Conservation (phyloP, 2,329 filamentous ascomycete genomes). For the Nothophaeocryptopus gaeumannii region DNA sequence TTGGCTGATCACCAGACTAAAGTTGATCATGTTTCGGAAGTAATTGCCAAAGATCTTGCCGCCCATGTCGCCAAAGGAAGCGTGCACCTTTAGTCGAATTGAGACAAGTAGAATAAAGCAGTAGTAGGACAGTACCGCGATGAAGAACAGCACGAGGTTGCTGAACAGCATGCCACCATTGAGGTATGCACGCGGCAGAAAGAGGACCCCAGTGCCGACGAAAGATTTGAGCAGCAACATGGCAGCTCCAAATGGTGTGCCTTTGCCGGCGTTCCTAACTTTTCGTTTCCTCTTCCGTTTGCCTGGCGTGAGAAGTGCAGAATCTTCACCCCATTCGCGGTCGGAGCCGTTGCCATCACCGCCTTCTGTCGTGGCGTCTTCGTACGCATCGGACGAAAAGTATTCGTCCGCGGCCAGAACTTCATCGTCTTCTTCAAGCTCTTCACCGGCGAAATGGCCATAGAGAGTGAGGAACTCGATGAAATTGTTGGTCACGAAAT, state of each 20-base stretch:
- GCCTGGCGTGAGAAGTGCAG: slow-evolving; percentile 68
- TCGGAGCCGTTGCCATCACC: slow-evolving; percentile 52
- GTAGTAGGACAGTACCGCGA: slow-evolving; percentile 89
- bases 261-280: slow-evolving; percentile 70
- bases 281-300: slow-evolving; percentile 74
- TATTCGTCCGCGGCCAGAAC: slow-evolving; percentile 83
- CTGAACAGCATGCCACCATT: slow-evolving; percentile 98
- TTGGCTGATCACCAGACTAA: slow-evolving; percentile 91
- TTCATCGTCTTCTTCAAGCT: slow-evolving; percentile 95
- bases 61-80: slow-evolving; percentile 97
- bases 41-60: slow-evolving; percentile 85
- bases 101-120: slow-evolving; percentile 93
- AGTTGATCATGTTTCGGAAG: slow-evolving; percentile 83
- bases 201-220: slow-evolving; percentile 92
- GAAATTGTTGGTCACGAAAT: slow-evolving; percentile 85
- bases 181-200: slow-evolving; percentile 86
- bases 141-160: slow-evolving; percentile 80
- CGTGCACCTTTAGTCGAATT: slow-evolving; percentile 78
- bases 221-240: slow-evolving; percentile 93
- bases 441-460: slow-evolving; percentile 95
- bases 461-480: slow-evolving; percentile 94
- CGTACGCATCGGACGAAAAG: slow-evolving; percentile 74
- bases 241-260: slow-evolving; percentile 73
- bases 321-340: slow-evolving; percentile 82
- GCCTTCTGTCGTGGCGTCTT: slow-evolving; percentile 46